Base-by-base conservation (phyloP, 1,139 yeast species). In the Zygoascus hellenicus region DNA sequence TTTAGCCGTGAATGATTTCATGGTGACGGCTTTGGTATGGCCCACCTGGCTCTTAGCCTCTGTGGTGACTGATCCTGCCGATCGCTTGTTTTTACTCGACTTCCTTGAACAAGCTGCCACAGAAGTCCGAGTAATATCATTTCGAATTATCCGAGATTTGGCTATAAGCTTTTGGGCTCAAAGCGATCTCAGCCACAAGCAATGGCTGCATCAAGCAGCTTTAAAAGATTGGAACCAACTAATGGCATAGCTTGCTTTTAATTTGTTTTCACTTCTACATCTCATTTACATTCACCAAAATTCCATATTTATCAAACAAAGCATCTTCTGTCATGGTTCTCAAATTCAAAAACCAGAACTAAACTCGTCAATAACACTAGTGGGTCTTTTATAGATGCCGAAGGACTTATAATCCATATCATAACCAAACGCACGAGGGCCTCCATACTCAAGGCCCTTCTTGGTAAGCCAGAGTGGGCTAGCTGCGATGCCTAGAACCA, bases 291-390 rank as follows among this genome's bases (percentile, higher is more conserved):
- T 28, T 7, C 3, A 6, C 28, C 9, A 29, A 9, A 33, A 31
- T 7, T 7, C 19, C 40, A 13, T 11, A 13, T 40, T 9, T 29
- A 38, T 5, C 17, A 15, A 11, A 6, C 9, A 13, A 7, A 9
- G 15, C 31, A 5, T 2, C 17, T 10, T 41, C 29, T 14, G 26
- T 28, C 43, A 17, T 6, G 32, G 7, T 16, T 11, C 19, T 6
- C 9, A 15, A 9, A 11, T 14, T 11, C 10, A 26, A 6, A 6
- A 5, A 16, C 16, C 14, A 9, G 36, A n/a, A 11, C 37, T 22
- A 42, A 53, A 72, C 56, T 72, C 73, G 11, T 70, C 67, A 43
- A 72, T 69, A 4, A 73, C 75, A 35, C 74, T 65, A 3, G 53
- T 46, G 11, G 76, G 73, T 44, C 53, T 53, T 7, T 50, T 48